Base-by-base conservation (phyloP, 1,284 basidiomycete species). In the Inonotus hispidus region DNA sequence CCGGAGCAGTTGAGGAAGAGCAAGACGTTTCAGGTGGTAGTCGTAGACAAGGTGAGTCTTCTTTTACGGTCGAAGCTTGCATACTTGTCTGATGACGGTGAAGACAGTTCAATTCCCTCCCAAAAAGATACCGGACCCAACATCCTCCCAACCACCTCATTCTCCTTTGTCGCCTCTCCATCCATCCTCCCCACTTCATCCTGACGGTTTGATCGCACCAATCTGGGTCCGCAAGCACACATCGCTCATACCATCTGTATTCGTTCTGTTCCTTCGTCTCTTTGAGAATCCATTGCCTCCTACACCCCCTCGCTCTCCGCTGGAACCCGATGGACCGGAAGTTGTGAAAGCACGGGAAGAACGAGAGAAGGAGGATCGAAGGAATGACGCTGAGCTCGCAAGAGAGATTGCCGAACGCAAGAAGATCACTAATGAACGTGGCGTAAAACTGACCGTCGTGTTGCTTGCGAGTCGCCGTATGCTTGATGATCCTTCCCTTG, bases 141-240 rank as follows among this genome's bases (percentile, higher is more conserved):
- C 77, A 77, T 21, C 70, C 77, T 69, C 82, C 4, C 72, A 78
- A 41, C 41, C 1, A 68, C 71, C 35, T 72, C 92, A 94, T 72
- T 98, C 95, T 0, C 94, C 94, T 0, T 79, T 98, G 7, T 97
- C 93, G 0, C 96, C 96, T 0, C 75, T 97, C 27, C 92, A 92
- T 0, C 87, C 90, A 0, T 82, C 87, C 1, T 95, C 93, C 0
- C 95, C 96, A 0, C 78, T 97, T 14, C 84, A 93, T 71, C 96
- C 96, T 0, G 96, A 99, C 71, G 96, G 96, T 0, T 76, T 99
- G 53, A 92, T 99, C 61, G 93, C 95, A 1, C 96, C 95, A 0
- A 93, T 98, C 68, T 99, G 96, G 96, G 86, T 98, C 16, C 82
- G 95, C 52, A 99, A 98, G 74, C 95, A 98, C 69, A 90, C 92